Conservation (phyloP, 2,329 filamentous ascomycete species). For the Fusarium tricinctum region DNA sequence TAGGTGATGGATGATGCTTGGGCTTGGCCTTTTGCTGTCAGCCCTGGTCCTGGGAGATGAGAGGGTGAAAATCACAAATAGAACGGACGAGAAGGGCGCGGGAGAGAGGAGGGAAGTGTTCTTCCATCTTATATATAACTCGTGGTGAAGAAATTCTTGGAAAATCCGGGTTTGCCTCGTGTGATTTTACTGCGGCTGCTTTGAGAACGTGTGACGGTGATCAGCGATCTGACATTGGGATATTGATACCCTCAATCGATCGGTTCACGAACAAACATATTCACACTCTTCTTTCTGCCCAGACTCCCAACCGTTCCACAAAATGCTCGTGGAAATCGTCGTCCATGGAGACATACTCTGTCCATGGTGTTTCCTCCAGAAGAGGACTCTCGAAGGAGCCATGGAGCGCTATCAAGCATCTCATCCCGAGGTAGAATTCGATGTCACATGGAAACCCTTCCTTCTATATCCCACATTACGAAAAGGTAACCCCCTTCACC, state of each 20-base stretch:
- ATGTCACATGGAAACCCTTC: constrained; percentile 63
- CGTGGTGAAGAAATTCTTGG: neutral
- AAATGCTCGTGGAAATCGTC: constrained; percentile 55
- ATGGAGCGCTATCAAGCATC: constrained; percentile 57
- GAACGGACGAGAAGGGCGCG: neutral
- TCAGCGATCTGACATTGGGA: constrained; percentile 2
- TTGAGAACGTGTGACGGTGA: constrained; percentile 4
- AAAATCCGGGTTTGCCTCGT: neutral
- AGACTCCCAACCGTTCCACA: neutral
- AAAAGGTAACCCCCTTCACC: constrained; percentile 39
- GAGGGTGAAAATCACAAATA: neutral
- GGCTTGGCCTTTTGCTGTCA: constrained; percentile 5
- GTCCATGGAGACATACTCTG: constrained; percentile 66
- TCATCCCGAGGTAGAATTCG: constrained; percentile 61
- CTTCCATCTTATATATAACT: constrained; percentile 29
- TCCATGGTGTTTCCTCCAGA: constrained; percentile 66
- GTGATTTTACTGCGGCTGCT: constrained; percentile 17
- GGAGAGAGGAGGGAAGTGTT: neutral
- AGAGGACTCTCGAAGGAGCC: constrained; percentile 61
- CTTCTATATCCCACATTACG: constrained; percentile 58
- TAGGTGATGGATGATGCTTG: constrained; percentile 12
- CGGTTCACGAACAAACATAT: neutral
- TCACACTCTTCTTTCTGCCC: neutral
- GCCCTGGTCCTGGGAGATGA: constrained; percentile 19
- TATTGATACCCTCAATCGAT: neutral